Evolutionary conservation across 2,329 filamentous ascomycete genomes (phyloP).

Genomic region (Penicillium sp.): DNA sequence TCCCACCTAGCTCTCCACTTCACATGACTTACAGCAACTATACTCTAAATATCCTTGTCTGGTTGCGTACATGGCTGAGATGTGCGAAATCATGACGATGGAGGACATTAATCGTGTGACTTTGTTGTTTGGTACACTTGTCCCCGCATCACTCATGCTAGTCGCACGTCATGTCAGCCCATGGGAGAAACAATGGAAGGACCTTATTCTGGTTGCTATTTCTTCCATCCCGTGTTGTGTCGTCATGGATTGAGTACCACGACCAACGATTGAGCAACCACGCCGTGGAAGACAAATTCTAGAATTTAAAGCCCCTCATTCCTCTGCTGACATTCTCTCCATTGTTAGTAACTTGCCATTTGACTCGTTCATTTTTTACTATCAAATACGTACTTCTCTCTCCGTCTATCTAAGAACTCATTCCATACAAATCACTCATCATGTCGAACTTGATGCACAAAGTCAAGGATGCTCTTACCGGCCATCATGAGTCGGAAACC

Average conservation of each 20-base stretch:
- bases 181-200: neutral
- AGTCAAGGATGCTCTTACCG: slow-evolving; percentile 47
- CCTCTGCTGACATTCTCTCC: neutral
- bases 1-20: neutral
- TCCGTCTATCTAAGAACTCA: neutral
- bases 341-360: neutral
- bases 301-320: neutral
- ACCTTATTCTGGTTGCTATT: neutral
- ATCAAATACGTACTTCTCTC: neutral
- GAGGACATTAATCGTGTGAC: slow-evolving; percentile 14
- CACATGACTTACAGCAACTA: neutral
- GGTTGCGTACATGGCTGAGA: neutral
- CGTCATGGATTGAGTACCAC: slow-evolving; percentile 14
- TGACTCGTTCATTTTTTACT: neutral
- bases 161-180: slow-evolving; percentile 19
- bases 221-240: slow-evolving; percentile 13
- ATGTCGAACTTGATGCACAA: slow-evolving; percentile 52
- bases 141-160: neutral
- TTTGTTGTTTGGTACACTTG: neutral
- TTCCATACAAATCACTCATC: slow-evolving; percentile 14
- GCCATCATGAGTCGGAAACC: slow-evolving; percentile 27
- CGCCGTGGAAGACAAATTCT: neutral
- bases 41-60: neutral
- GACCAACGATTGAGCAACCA: neutral
- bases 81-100: slow-evolving; percentile 8